Conservation (phyloP, 2,329 filamentous ascomycete genomes). For the Fusarium sp. region DNA sequence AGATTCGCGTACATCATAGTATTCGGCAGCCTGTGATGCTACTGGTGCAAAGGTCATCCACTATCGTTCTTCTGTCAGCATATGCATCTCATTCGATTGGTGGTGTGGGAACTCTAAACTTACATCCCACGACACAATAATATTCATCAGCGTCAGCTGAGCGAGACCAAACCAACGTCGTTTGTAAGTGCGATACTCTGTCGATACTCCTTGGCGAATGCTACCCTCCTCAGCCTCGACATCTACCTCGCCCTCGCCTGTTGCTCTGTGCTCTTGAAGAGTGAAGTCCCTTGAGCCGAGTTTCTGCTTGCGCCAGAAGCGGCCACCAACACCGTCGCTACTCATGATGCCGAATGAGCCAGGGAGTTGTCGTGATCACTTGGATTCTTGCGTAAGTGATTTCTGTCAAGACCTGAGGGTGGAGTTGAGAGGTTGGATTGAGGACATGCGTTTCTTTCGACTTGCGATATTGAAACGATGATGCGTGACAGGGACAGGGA, state of each 20-base stretch:
- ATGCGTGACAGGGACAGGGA: constrained; percentile 5
- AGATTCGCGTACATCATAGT: constrained; percentile 79
- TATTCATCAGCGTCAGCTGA: constrained; percentile 87
- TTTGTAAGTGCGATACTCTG: constrained; percentile 72
- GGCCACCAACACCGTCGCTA: constrained; percentile 32
- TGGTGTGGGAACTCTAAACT: constrained; percentile 53
- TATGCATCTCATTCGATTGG: neutral
- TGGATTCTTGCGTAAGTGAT: constrained; percentile 15
- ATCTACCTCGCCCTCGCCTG: constrained; percentile 36
- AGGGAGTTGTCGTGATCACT: constrained; percentile 4
- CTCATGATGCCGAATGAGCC: constrained; percentile 33
- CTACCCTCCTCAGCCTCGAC: constrained; percentile 39
- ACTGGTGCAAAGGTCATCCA: constrained; percentile 95
- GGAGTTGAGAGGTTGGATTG: neutral
- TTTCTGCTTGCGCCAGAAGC: constrained; percentile 48
- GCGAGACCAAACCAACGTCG: constrained; percentile 88
- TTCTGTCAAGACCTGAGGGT: neutral
- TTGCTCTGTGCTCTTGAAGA: constrained; percentile 41
- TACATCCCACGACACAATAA: constrained; percentile 96
- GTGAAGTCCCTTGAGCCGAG: constrained; percentile 44
- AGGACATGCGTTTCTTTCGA: neutral
- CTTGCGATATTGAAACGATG: neutral
- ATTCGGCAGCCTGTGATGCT: constrained; percentile 76
- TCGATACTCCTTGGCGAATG: constrained; percentile 43
- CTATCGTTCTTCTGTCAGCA: constrained; percentile 48